These are phyloP conservation scores for Tolypocladium nubicola DNA, from an alignment of 2,329 filamentous ascomycete genomes.

Conservation along the genomic window DNA sequence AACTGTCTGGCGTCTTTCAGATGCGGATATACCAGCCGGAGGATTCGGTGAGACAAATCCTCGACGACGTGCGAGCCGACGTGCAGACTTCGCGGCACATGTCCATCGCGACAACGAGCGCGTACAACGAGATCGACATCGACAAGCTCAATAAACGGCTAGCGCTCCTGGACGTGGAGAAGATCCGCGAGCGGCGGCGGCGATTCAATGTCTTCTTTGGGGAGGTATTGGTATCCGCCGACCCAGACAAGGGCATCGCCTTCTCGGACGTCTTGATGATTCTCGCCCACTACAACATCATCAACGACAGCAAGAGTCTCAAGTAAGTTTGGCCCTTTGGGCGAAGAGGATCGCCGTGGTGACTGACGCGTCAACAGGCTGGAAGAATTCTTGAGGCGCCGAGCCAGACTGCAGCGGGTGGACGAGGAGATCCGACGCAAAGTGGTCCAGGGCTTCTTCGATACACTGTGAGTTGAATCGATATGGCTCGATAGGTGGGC, in stretches of 20 bases:
- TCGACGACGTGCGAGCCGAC: conserved; percentile 69
- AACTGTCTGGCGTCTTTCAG: conserved; percentile 89
- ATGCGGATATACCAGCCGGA: conserved; percentile 94
- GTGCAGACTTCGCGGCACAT: conserved; percentile 40
- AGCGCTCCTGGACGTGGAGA: conserved; percentile 58
- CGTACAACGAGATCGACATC: conserved; percentile 56
- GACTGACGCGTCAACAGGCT: conserved; percentile 39
- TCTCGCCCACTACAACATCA: conserved; percentile 95
- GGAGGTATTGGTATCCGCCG: conserved; percentile 87
- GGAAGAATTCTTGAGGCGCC: conserved; percentile 86
- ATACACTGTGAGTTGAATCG: conserved; percentile 56
- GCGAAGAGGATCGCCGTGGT: not conserved
- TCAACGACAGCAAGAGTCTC: conserved; percentile 93
- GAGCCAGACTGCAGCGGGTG: conserved; percentile 82
- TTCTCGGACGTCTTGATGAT: conserved; percentile 93
- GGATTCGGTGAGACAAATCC: conserved; percentile 73
- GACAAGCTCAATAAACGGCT: conserved; percentile 65
- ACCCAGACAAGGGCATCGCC: conserved; percentile 79
- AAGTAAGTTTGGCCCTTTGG: conserved; percentile 39
- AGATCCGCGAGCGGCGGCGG: conserved; percentile 64
- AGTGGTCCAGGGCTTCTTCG: conserved; percentile 88
- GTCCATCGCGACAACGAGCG: conserved; percentile 42
- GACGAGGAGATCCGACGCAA: conserved; percentile 89
- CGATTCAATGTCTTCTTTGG: conserved; percentile 94
- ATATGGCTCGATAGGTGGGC: not conserved